phyloP scores from a whole-genome alignment of 805 yeast genomes.

The Candida koratica region DNA sequence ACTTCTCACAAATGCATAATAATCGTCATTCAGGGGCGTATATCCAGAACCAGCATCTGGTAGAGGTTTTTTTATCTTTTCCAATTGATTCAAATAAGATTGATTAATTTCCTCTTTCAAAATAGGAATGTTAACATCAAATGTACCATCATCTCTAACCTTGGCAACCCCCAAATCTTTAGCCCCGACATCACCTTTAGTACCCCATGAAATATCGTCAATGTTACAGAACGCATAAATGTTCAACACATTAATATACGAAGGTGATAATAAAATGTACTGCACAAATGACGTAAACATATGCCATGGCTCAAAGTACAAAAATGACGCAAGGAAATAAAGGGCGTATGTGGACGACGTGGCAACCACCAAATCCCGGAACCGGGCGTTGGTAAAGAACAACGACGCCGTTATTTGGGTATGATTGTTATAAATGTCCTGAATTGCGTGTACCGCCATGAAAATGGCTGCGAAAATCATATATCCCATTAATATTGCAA shows the following conservation, averaged over 20 bases:
- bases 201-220: constrained; percentile 73
- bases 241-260: constrained; percentile 54
- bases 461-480: constrained; percentile 55
- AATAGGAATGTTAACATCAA: constrained; percentile 52
- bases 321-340: constrained; percentile 53
- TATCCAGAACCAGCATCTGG: constrained; percentile 26
- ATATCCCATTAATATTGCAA: constrained; percentile 59
- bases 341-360: constrained; percentile 59
- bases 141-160: constrained; percentile 51
- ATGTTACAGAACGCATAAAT: constrained; percentile 69
- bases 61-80: constrained; percentile 45
- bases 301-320: constrained; percentile 67
- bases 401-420: constrained; percentile 42
- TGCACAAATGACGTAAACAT: constrained; percentile 53
- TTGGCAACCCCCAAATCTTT: constrained; percentile 53
- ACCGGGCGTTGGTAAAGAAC: constrained; percentile 44
- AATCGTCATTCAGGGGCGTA: constrained; percentile 38
- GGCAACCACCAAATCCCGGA: constrained; percentile 53
- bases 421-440: constrained; percentile 24
- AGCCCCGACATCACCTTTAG: constrained; percentile 65
- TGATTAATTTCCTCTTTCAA: constrained; percentile 50
- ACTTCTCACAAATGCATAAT: constrained; percentile 43
- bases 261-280: constrained; percentile 48
- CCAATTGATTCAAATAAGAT: constrained; percentile 49
- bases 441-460: constrained; percentile 52